Base-by-base conservation (phyloP, 495 filamentous ascomycete species). In the Penicillium dipodomyicola region DNA sequence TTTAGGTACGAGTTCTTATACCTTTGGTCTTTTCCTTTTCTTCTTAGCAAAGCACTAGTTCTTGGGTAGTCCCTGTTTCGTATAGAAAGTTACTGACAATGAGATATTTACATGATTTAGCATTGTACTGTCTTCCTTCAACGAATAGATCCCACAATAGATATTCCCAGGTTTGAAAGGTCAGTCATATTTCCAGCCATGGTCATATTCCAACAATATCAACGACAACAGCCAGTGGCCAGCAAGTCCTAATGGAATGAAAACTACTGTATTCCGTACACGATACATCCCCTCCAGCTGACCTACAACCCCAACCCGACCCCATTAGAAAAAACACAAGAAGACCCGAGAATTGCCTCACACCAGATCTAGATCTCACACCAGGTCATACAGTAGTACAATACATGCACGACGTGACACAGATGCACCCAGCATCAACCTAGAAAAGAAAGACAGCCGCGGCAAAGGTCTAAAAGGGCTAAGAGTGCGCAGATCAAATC, bases 1-100 rank as follows among this genome's bases (percentile, higher is more conserved):
- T 62, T 42, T 29, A 61, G 49, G 54, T 44, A 23, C 54, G 55
- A 49, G 40, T 37, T 43, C 30, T 45, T 22, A 39, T 17, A 11
- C 35, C 35, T 40, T 43, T 37, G 15, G 37, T 54, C 29, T 54
- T 37, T 44, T n/a, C 3, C 1, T 49, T 49, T 14, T 33, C 27
- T 19, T 9, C 14, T 15, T 14, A n/a, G 15, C 35, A 15, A 5
- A 37, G 33, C 2, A 14, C 10, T 33, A 33, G 30, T 4, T 14
- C 9, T 39, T 17, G 7, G 35, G 15, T 39, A 39, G 35, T 17
- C 35, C 7, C 35, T 37, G 15, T n/a, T 39, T n/a, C 9, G 35
- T 17, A 39, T 17, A 39, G n/a, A 39, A 17, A 14, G 14, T 37
- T 37, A 37, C 35, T 39, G n/a, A 39, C n/a, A 39, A 39, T 39